Evolutionary conservation across 805 yeast genomes (phyloP).

Genomic region (Candida broadrunensis): DNA sequence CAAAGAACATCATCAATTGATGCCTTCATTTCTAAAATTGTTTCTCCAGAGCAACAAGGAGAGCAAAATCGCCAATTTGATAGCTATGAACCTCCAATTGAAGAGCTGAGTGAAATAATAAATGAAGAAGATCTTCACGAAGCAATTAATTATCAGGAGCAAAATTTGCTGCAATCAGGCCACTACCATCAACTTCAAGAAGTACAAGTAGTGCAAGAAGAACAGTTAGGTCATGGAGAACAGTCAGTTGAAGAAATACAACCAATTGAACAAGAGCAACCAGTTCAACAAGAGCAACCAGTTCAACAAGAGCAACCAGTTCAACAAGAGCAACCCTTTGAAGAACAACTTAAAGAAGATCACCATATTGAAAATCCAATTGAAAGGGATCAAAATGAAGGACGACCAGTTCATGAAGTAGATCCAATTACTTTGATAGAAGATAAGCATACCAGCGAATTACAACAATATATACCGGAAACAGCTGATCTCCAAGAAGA

Average conservation of each 20-base stretch:
- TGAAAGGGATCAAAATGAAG: no score
- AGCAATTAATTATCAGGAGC: no score
- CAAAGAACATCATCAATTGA: background rate
- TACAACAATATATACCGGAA: conserved; percentile 14
- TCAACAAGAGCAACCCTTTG: background rate
- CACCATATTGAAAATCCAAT: no score
- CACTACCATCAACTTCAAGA: no score
- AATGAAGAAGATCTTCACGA: background rate
- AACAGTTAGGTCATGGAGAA: no score
- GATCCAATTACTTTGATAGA: conserved; percentile 13
- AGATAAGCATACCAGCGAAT: conserved; percentile 12
- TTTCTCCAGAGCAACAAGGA: background rate
- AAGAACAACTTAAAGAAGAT: no score
- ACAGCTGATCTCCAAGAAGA: background rate
- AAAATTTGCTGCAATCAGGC: no score
- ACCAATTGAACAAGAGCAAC: background rate
- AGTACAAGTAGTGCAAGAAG: no score
- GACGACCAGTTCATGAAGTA: background rate
- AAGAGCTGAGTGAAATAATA: background rate
- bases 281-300: background rate
- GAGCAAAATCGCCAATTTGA: background rate
- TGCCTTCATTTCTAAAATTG: background rate
- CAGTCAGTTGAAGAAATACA: background rate
- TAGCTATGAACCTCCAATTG: background rate
- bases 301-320: background rate